Base-by-base conservation (phyloP, 2,329 filamentous ascomycete species). In the Colletotrichum siamense region DNA sequence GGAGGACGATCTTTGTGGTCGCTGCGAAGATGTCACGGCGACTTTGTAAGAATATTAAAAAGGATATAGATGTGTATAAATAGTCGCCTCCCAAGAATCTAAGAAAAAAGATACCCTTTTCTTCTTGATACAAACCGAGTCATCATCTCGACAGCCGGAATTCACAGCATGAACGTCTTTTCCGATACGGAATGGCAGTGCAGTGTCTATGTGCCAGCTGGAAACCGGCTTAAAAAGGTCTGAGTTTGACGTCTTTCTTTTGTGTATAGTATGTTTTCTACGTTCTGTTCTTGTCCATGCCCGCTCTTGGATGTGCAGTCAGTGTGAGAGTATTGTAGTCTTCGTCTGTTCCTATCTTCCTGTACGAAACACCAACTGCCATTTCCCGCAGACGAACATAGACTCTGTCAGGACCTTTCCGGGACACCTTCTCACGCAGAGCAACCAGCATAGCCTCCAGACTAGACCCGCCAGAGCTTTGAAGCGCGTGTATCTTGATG, bases 1-100 rank as follows among this genome's bases (percentile, higher is more conserved):
- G 64, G 89, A 93, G 79, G 92, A 94, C 22, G 84, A 87, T 52
- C 86, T 98, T 22, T 99, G 96, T 84, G 85, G 84, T 65, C 88
- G 95, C 81, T 99, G 96, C 83, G 92, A 93, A 34, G 89, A 91
- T 15, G 91, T 94, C 44, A 89, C 96, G 18, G 80, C 61, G 18
- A 36, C 15, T 18, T 15, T 75, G 71, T 71, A 67, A 70, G 44
- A 65, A 69, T 73, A 61, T 62, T 12, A 34, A 7, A 36, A 16
- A 34, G 12, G 10, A 26, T 49, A 7, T 69, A 55, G 66, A 67
- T 2, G 71, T 75, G 49, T 63, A 72, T 34, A 63, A 64, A 6
- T 63, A 52, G 44, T 52, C 10, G 0, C 44, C 44, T 52, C 36
- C 22, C 28, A 62, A 15, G 32, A 63, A 63, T 28, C 36, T 13